These are phyloP conservation scores for Aristolochia californica DNA, from an alignment of 164 flowering plant species.

Conservation along the genomic window DNA sequence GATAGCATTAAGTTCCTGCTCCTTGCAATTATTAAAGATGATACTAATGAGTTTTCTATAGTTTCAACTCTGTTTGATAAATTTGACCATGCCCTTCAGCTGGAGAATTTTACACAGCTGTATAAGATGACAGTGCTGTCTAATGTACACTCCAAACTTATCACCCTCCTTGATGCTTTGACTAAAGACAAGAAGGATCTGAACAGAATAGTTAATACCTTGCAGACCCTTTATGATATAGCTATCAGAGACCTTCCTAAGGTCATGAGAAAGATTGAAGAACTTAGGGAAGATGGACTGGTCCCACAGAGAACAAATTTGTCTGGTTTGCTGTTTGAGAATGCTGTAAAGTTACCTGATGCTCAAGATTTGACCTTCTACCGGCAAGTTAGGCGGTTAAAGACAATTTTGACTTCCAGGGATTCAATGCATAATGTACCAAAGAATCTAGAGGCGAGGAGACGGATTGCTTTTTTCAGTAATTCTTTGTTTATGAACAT, in stretches of 20 bases:
- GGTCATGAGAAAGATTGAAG: conserved; percentile 30
- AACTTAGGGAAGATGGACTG: conserved; percentile 50
- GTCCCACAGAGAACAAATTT: conserved; percentile 21
- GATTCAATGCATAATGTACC: conserved; percentile 87
- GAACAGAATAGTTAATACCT: conserved; percentile 35
- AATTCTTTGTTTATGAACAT: conserved; percentile 97
- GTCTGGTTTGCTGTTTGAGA: conserved; percentile 58
- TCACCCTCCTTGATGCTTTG: conserved; percentile 48
- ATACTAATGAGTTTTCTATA: conserved; percentile 56
- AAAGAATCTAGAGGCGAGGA: conserved; percentile 64
- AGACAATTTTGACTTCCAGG: conserved; percentile 60
- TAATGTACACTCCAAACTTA: conserved; percentile 47
- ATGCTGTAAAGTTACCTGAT: conserved; percentile 57
- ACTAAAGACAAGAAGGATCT: conserved; percentile 34
- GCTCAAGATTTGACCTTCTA: conserved; percentile 38
- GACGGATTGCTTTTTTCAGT: conserved; percentile 82
- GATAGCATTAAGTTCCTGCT: conserved; percentile 66
- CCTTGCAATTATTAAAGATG: conserved; percentile 33
- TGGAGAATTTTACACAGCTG: conserved; percentile 37
- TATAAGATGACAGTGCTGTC: conserved; percentile 36
- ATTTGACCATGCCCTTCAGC: conserved; percentile 38
- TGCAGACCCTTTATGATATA: conserved; percentile 81
- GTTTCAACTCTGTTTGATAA: conserved; percentile 40
- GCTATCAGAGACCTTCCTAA: conserved; percentile 51
- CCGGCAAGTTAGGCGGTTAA: conserved; percentile 57